phyloP scores from a whole-genome alignment of 1,284 basidiomycete genomes.

The Ceratobasidium papillatum region DNA sequence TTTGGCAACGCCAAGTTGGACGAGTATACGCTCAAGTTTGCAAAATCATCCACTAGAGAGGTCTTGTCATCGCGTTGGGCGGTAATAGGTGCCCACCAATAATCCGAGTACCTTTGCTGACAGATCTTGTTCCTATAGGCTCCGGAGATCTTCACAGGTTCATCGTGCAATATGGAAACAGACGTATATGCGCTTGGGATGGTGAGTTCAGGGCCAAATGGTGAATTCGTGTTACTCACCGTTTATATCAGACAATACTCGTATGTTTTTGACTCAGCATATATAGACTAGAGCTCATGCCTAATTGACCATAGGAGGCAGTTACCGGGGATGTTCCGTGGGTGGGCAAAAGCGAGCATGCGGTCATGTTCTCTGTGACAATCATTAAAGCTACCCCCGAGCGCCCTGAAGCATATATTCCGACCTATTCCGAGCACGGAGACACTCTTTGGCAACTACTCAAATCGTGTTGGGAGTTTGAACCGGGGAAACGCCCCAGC shows the following conservation, averaged over 20 bases:
- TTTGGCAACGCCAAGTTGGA: conserved; percentile 7
- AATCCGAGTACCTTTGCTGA: too few species aligned
- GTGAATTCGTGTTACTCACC: background rate
- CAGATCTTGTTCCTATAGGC: background rate
- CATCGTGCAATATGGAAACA: background rate
- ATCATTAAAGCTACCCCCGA: background rate
- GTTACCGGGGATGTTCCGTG: background rate
- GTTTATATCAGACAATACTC: background rate
- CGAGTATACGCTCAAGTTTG: background rate
- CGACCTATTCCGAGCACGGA: background rate
- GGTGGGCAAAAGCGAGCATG: background rate
- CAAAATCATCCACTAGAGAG: background rate
- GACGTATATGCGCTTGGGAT: conserved; percentile 21
- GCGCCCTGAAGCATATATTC: background rate
- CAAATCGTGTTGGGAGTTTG: background rate
- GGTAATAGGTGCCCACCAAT: background rate
- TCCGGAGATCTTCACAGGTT: background rate
- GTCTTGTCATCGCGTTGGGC: background rate
- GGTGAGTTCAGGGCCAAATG: background rate
- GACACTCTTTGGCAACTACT: background rate
- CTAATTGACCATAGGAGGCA: background rate
- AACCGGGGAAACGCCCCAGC: background rate
- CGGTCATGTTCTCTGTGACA: background rate
- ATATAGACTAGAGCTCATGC: too few species aligned
- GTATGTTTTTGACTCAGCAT: background rate